These are phyloP conservation scores for Auriscalpium orientale DNA, from an alignment of 768 basidiomycete species.

Conservation along the genomic window DNA sequence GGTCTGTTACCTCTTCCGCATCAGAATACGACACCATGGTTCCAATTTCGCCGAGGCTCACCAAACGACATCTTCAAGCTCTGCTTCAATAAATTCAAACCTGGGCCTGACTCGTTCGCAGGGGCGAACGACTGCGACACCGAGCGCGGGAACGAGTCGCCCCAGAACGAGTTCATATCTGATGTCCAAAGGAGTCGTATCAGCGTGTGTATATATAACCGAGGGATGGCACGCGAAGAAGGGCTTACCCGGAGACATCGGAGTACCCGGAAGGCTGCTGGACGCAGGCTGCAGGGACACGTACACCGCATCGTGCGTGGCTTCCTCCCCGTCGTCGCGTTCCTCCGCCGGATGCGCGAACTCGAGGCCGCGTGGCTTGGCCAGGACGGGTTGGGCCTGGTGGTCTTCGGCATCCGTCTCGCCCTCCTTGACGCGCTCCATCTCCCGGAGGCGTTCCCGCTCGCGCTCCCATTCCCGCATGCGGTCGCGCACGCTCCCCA, in stretches of 20 bases:
- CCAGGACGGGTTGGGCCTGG: conserved; percentile 5
- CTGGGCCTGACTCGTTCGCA: conserved; percentile 28
- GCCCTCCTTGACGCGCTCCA: conserved; percentile 52
- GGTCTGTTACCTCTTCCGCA: conserved; percentile 34
- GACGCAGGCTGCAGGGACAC: conserved; percentile 1
- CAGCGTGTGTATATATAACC: no score
- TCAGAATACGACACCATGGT: no score
- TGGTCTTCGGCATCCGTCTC: conserved; percentile 33
- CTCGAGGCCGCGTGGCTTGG: not conserved
- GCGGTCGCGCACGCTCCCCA: conserved; percentile 39
- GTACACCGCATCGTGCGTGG: conserved; percentile 15
- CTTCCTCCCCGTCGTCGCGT: conserved; percentile 26
- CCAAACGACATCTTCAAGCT: conserved; percentile 71
- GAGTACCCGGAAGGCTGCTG: conserved; percentile 11
- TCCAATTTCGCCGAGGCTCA: conserved; percentile 16
- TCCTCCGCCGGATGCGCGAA: not conserved
- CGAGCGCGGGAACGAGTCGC: conserved; percentile 7
- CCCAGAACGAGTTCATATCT: conserved; percentile 1
- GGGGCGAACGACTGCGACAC: conserved; percentile 3
- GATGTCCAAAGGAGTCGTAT: not conserved
- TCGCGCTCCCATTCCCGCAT: conserved; percentile 75
- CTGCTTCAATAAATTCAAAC: conserved; percentile 48
- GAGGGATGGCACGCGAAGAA: not conserved
- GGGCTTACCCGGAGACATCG: conserved; percentile 18
- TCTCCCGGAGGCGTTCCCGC: conserved; percentile 60